Evolutionary conservation across 306 rosid genomes (phyloP), one percentile per base, ranked within the genome.

Genomic region (Fagus crenata): DNA sequence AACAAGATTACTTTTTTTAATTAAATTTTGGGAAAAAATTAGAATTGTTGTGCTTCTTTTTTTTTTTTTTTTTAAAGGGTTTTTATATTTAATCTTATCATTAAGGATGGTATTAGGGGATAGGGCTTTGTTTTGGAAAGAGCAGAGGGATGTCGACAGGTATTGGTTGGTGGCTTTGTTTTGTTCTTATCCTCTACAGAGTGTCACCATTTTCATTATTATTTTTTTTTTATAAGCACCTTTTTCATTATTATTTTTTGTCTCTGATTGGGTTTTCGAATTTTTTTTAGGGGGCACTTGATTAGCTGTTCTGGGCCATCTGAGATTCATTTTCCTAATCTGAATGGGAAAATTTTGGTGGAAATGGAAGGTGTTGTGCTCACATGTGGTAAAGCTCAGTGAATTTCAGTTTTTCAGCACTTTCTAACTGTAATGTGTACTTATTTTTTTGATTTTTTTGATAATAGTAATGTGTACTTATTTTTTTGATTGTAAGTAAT

Each of bases 171-270:
- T 76, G 22, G 39, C 55, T 77, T 33, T 65, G 28, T 53, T 46
- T 82, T 87, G 89, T 83, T 83, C 80, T 81, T 86, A 86, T 82
- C 86, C 86, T 58, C 65, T 15, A 77, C 84, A 80, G 80, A 12
- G 65, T 74, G 77, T 84, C 80, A 54, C 59, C 37, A 42, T 15
- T 60, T 54, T 46, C 46, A 22, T 64, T 55, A 42, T 69, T 35
- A 69, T 76, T 31, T 69, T 40, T 40, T 22, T 22, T 22, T 22
- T 22, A 22, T 22, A 22, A 22, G 28, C 28, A 22, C 28, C 28
- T 22, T 22, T 22, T 22, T 22, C 28, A 22, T 22, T 22, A 22
- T 22, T 22, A 59, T 71, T 69, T 81, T 64, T 63, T 36, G 6
- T 2, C 12, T 2, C 2, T 41, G 6, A 2, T 37, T 22, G n/a